Conservation (phyloP, 192 early-diverging fungal genomes). For the Dissophora globulifera region DNA sequence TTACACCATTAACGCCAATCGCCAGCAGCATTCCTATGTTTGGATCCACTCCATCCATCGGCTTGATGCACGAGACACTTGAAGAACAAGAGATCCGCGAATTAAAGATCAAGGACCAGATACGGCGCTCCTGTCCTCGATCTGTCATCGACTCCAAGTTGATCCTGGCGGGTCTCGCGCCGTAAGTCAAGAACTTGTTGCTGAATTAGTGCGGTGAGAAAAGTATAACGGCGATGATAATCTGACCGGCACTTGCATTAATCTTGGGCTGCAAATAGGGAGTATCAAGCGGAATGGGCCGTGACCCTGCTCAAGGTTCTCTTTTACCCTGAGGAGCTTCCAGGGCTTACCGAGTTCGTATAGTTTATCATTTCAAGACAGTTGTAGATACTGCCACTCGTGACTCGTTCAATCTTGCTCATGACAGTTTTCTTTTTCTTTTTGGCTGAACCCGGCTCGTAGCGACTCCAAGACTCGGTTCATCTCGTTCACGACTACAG, state of each 20-base stretch:
- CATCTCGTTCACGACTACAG: constrained; percentile 66
- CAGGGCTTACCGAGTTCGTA: too few species aligned
- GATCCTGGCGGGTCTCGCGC: constrained; percentile 31
- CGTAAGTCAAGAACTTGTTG: constrained; percentile 9
- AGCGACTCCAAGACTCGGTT: constrained; percentile 47
- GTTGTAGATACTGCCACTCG: too few species aligned
- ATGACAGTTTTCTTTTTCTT: too few species aligned
- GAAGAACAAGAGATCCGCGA: constrained; percentile 38
- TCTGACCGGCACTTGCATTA: too few species aligned
- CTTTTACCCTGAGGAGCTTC: constrained; percentile 61
- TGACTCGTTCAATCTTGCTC: too few species aligned
- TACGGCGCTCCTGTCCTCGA: constrained; percentile 25
- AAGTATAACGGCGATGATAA: too few species aligned
- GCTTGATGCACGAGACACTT: constrained; percentile 32
- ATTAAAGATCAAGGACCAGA: constrained; percentile 30
- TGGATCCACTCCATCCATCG: constrained; percentile 23
- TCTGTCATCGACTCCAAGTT: constrained; percentile 37
- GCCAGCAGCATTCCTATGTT: constrained; percentile 12
- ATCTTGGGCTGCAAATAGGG: too few species aligned
- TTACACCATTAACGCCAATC: constrained; percentile 21
- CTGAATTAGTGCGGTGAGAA: too few species aligned
- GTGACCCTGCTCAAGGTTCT: constrained; percentile 61
- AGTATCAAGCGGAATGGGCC: constrained; percentile 61
- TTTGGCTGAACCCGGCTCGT: too few species aligned
- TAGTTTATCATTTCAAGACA: too few species aligned